Conservation (phyloP, 805 yeast genomes). For the Ogataea philodendri region DNA sequence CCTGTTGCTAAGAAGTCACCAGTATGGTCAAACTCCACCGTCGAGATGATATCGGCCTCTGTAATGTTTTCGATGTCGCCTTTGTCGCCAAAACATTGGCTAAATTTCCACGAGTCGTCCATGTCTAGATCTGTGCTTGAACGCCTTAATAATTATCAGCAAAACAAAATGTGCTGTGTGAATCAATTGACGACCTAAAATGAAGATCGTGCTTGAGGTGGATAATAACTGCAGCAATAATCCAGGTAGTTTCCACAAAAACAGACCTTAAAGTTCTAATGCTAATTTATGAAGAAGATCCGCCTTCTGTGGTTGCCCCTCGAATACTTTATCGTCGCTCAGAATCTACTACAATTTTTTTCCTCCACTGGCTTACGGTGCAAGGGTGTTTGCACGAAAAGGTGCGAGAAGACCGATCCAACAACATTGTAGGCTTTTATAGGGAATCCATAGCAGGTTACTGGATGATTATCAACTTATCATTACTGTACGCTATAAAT, state of each 20-base stretch:
- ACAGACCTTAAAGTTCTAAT: slow-evolving; percentile 3
- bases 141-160: slow-evolving; percentile 7
- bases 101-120: slow-evolving; percentile 69
- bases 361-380: slow-evolving; percentile 10
- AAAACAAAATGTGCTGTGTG: slow-evolving; percentile 2
- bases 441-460: no score
- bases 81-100: slow-evolving; percentile 98
- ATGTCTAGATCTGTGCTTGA: slow-evolving; percentile 6
- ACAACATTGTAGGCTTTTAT: no score
- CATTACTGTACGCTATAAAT: slow-evolving; percentile 15
- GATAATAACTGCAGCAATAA: background rate
- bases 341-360: slow-evolving; percentile 11
- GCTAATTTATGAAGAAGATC: slow-evolving; percentile 3
- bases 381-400: no score
- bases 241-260: background rate
- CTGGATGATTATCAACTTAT: slow-evolving; percentile 14
- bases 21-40: slow-evolving; percentile 92
- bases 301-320: slow-evolving; percentile 10
- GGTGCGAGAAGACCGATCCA: no score
- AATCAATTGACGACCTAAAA: slow-evolving; percentile 4
- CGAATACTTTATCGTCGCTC: slow-evolving; percentile 12
- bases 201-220: background rate
- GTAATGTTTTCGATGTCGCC: slow-evolving; percentile 94
- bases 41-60: slow-evolving; percentile 94
- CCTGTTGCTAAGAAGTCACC: slow-evolving; percentile 98